These are phyloP conservation scores for Strigomonas culicis DNA, from an alignment of 208 protist species.

Conservation along the genomic window DNA sequence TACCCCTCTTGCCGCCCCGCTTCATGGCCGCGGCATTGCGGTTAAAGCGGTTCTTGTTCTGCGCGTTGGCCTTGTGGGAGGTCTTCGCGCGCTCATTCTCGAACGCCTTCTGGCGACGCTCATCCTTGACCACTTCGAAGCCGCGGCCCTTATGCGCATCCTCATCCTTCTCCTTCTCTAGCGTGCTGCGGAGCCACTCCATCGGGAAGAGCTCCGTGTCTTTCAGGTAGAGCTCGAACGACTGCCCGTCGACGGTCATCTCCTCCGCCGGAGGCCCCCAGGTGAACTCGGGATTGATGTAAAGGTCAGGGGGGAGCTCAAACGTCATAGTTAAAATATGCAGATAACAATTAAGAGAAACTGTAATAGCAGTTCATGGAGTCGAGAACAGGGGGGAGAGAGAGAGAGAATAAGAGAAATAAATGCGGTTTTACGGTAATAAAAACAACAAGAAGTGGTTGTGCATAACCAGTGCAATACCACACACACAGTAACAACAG, in stretches of 20 bases:
- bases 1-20: conserved; percentile 15
- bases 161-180: conserved; percentile 26
- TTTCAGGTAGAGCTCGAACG: conserved; percentile 72
- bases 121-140: conserved; percentile 67
- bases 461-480: no score
- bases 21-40: conserved; percentile 25
- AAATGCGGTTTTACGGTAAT: not conserved
- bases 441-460: conserved; percentile 4
- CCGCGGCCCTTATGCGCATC: conserved; percentile 28
- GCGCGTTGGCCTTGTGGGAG: conserved; percentile 1
- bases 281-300: conserved; percentile 61
- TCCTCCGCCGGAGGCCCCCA: conserved; percentile 82
- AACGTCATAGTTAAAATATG: conserved; percentile 46
- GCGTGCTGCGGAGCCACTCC: conserved; percentile 45
- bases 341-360: conserved; percentile 11
- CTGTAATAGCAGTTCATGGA: no score
- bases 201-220: conserved; percentile 34
- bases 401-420: not conserved
- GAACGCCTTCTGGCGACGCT: conserved; percentile 63
- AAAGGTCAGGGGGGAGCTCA: conserved; percentile 59
- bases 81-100: conserved; percentile 44
- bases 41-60: conserved; percentile 13
- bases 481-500: no score
- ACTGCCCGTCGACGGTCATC: conserved; percentile 54
- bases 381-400: conserved; percentile 1